Evolutionary conservation across 1,284 basidiomycete genomes (phyloP), one percentile per base, ranked within the genome.

Genomic region (Cystobasidium slooffiae): DNA sequence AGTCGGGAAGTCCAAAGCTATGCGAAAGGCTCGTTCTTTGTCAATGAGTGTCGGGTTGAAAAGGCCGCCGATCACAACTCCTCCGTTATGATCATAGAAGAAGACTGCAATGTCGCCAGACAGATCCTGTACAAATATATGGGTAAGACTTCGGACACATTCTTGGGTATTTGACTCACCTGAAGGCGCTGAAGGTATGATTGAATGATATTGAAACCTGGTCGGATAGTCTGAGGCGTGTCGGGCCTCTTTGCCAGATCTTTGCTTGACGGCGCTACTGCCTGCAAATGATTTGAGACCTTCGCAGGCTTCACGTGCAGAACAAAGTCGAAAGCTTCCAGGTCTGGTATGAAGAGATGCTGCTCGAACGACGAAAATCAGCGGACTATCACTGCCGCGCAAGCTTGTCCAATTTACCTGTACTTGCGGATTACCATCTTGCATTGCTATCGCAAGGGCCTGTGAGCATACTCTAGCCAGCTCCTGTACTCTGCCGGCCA

Each of bases 71-170:
- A 96, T 89, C 8, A 86, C 84, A 65, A 87, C 84, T 0, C 96
- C 94, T 16, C 97, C 97, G 47, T 89, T 86, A 0, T 86, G 84
- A 79, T 99, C 96, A 80, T 89, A 88, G 85, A 98, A 99, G 64
- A 97, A 86, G 68, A 91, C 87, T 77, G 92, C 86, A 0, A 90
- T 89, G 78, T 94, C 90, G 7, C 87, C 85, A 82, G 93, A 97
- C 5, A 88, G 53, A 56, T 72, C 76, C 72, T 61, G 6, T 44
- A 18, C 12, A 43, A n/a, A 37, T 22, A 31, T 39, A 3, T 65
- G 58, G 44, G 46, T 75, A 43, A 20, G 14, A 24, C 20, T 18
- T 18, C 31, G 9, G 10, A 18, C 24, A 58, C 24, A 63, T 37
- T 6, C n/a, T 22, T 18, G 14, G 66, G 65, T 49, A 1, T 44